These are phyloP conservation scores for Flaveria sonorensis DNA, from an alignment of 129 eudicot genomes.

Conservation along the genomic window DNA sequence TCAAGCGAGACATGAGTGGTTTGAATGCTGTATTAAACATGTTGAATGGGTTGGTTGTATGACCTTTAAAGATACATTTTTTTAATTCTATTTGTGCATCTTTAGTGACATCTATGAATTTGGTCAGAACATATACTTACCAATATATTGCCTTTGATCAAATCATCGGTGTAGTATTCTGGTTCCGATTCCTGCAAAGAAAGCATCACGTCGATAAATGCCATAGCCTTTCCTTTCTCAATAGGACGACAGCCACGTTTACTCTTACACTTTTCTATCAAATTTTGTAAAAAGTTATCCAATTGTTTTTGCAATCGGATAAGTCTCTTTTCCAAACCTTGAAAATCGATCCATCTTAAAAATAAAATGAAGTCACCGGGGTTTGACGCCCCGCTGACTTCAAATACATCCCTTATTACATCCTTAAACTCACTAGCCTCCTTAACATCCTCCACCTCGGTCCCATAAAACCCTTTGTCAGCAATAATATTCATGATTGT, in stretches of 20 bases:
- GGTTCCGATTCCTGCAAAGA: constrained; percentile 58
- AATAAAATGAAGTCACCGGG: constrained; percentile 45
- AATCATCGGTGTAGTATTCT: constrained; percentile 51
- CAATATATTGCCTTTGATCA: constrained; percentile 53
- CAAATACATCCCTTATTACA: constrained; percentile 23
- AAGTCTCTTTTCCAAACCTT: constrained; percentile 42
- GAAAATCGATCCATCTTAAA: constrained; percentile 45
- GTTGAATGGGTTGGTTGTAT: too few species aligned
- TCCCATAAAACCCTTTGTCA: constrained; percentile 44
- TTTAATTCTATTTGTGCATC: too few species aligned
- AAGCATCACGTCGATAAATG: constrained; percentile 50
- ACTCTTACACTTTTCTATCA: constrained; percentile 22
- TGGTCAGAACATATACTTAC: constrained; percentile 26
- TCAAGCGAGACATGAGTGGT: too few species aligned
- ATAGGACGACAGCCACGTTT: background rate
- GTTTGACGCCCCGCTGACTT: constrained; percentile 39
- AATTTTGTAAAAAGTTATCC: constrained; percentile 47
- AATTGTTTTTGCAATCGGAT: constrained; percentile 18
- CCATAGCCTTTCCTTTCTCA: constrained; percentile 21
- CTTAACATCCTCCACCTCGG: constrained; percentile 26
- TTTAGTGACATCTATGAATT: background rate
- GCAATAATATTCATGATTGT: constrained; percentile 45
- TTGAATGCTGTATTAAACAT: too few species aligned
- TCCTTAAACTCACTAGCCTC: constrained; percentile 34
- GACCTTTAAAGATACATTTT: too few species aligned